Percentiles rank a stretch among this genome's conserved stretches.
Conservation (phyloP, 2,329 filamentous ascomycete genomes). For the Fusarium lyarnte region DNA sequence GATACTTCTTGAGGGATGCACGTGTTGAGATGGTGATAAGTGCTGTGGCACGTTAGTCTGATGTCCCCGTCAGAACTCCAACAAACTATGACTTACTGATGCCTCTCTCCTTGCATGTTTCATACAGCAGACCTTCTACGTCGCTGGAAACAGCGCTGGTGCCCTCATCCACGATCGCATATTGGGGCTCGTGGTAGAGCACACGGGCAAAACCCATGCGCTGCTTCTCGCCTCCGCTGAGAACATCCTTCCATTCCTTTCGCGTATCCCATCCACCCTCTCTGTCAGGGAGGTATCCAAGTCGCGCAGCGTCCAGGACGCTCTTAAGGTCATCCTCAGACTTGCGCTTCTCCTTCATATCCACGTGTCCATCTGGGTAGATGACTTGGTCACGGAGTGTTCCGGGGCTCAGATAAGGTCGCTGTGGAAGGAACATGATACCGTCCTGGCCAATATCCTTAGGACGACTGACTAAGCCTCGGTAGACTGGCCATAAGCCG, state of each 20-base stretch:
- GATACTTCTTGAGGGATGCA: conserved; percentile 93
- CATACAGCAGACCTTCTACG: conserved; percentile 92
- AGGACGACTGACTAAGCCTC: conserved; percentile 88
- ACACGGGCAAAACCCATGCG: conserved; percentile 89
- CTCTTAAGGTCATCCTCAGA: conserved; percentile 80
- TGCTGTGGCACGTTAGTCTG: conserved; percentile 58
- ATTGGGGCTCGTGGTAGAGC: conserved; percentile 93
- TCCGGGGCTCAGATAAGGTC: conserved; percentile 90
- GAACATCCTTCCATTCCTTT: conserved; percentile 98
- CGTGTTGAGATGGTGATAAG: conserved; percentile 96
- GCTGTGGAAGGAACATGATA: conserved; percentile 98
- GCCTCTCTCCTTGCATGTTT: conserved; percentile 89
- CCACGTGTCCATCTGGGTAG: conserved; percentile 92
- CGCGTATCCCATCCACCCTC: conserved; percentile 97
- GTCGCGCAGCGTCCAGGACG: conserved; percentile 82
- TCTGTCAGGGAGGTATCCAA: conserved; percentile 89
- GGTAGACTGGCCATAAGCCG: conserved; percentile 95
- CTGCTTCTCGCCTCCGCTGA: conserved; percentile 98
- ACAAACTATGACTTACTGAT: conserved; percentile 74
- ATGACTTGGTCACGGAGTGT: conserved; percentile 97
- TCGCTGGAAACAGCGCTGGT: conserved; percentile 94
- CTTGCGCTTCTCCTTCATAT: conserved; percentile 86
- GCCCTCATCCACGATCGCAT: conserved; percentile 94
- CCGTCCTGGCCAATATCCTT: conserved; percentile 84
- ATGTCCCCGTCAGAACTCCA: neutral